These are phyloP conservation scores for Fusarium sp. DNA, from an alignment of 2,329 filamentous ascomycete species.

Conservation along the genomic window DNA sequence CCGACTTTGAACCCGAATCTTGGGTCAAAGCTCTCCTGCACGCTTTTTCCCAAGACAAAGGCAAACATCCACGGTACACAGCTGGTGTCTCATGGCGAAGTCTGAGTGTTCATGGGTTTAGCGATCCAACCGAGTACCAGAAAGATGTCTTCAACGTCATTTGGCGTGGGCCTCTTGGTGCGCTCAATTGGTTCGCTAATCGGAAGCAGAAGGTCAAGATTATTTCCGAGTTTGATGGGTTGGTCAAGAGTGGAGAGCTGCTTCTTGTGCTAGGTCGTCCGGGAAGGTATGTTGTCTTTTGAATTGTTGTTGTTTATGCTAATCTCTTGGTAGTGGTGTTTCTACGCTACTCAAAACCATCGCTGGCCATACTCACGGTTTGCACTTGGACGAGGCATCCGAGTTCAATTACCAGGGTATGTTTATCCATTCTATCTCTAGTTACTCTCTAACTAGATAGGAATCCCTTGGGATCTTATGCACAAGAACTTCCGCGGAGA, in stretches of 20 bases:
- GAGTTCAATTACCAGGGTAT: slow-evolving; percentile 82
- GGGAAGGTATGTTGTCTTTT: slow-evolving; percentile 23
- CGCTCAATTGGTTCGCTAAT: slow-evolving; percentile 61
- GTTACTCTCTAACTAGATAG: not conserved
- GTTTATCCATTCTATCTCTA: fast-evolving
- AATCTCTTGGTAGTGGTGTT: slow-evolving; percentile 65
- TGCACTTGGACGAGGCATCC: slow-evolving; percentile 73
- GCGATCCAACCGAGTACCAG: slow-evolving; percentile 74
- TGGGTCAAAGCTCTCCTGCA: slow-evolving; percentile 34
- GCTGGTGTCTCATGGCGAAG: slow-evolving; percentile 70
- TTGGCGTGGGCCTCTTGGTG: slow-evolving; percentile 56
- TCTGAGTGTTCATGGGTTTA: slow-evolving; percentile 73
- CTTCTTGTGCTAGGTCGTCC: slow-evolving; percentile 74
- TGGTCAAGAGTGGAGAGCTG: slow-evolving; percentile 76
- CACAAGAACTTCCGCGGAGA: slow-evolving; percentile 68
- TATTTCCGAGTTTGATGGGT: slow-evolving; percentile 70
- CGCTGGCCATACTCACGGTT: slow-evolving; percentile 81
- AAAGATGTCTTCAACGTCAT: slow-evolving; percentile 69
- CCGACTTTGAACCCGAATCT: slow-evolving; percentile 18
- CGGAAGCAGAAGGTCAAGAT: slow-evolving; percentile 71
- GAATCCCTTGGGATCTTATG: slow-evolving; percentile 37
- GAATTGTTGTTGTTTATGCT: slow-evolving; percentile 49
- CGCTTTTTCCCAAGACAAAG: slow-evolving; percentile 29
- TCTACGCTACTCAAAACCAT: slow-evolving; percentile 85
- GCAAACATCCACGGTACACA: slow-evolving; percentile 25